phyloP scores from a whole-genome alignment of 306 rosid species.

The Fragaria ananassa region DNA sequence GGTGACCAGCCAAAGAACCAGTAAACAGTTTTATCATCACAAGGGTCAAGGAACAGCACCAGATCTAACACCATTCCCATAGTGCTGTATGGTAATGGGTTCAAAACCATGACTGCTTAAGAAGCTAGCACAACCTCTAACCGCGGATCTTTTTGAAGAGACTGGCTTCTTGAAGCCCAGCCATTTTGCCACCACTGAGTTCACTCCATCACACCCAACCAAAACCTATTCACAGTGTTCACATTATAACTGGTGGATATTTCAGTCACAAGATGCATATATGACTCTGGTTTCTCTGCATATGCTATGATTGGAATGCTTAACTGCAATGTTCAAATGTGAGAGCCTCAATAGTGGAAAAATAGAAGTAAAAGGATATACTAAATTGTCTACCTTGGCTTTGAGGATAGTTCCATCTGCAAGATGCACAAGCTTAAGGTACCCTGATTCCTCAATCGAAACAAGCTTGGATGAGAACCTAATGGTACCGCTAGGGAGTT shows the following conservation, averaged over 20 bases:
- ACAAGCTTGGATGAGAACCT: conserved; percentile 37
- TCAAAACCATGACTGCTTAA: conserved; percentile 33
- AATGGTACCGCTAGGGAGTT: conserved; percentile 56
- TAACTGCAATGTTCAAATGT: background rate
- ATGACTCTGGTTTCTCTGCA: background rate
- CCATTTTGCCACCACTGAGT: conserved; percentile 71
- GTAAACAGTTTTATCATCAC: conserved; percentile 38
- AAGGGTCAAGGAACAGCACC: conserved; percentile 37
- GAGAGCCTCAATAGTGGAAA: background rate
- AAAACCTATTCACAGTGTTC: conserved; percentile 40
- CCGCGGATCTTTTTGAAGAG: conserved; percentile 43
- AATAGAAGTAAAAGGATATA: background rate
- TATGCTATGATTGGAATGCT: background rate
- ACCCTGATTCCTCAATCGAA: conserved; percentile 57
- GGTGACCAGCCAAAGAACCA: conserved; percentile 66
- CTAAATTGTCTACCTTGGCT: conserved; percentile 43
- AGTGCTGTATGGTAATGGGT: conserved; percentile 32
- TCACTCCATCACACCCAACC: conserved; percentile 83
- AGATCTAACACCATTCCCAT: conserved; percentile 57
- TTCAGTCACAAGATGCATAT: background rate
- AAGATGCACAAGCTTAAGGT: conserved; percentile 60
- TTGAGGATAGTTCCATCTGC: conserved; percentile 55
- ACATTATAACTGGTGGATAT: background rate
- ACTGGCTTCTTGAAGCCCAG: conserved; percentile 52
- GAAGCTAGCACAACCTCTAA: conserved; percentile 46